Evolutionary conservation across 1,284 basidiomycete species (phyloP).

Genomic region (Ganoderma boninense): DNA sequence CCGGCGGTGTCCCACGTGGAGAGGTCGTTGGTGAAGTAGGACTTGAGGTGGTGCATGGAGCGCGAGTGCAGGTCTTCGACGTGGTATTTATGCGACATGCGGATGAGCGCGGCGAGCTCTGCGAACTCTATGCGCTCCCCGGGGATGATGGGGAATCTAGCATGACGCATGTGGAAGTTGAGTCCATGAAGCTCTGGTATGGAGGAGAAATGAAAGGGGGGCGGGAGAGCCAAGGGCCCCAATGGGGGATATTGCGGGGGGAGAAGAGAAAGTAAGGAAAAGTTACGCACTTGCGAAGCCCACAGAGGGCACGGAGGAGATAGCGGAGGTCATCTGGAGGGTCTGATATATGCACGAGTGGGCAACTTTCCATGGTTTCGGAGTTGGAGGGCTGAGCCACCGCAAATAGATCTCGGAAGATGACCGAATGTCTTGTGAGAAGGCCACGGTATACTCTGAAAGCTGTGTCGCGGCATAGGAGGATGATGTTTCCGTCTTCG

Average conservation of each 20-base stretch:
- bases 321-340: conserved; percentile 30
- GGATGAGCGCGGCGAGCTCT: conserved; percentile 34
- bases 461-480: conserved; percentile 31
- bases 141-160: conserved; percentile 29
- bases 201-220: background rate
- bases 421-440: conserved; percentile 35
- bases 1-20: conserved; percentile 29
- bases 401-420: conserved; percentile 39
- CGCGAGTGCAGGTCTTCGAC: conserved; percentile 32
- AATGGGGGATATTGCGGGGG: background rate
- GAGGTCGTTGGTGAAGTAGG: conserved; percentile 33
- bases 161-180: background rate
- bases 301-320: conserved; percentile 32
- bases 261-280: background rate
- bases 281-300: conserved; percentile 28
- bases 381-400: conserved; percentile 30
- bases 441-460: conserved; percentile 39
- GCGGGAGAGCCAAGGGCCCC: background rate
- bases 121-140: conserved; percentile 30
- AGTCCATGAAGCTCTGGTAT: background rate
- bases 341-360: conserved; percentile 35
- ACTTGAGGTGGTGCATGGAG: conserved; percentile 32
- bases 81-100: conserved; percentile 38
- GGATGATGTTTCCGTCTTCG: conserved; percentile 40
- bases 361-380: conserved; percentile 35